These are phyloP conservation scores for Hypoxylon trugodes DNA, from an alignment of 495 filamentous ascomycete species.

Conservation along the genomic window DNA sequence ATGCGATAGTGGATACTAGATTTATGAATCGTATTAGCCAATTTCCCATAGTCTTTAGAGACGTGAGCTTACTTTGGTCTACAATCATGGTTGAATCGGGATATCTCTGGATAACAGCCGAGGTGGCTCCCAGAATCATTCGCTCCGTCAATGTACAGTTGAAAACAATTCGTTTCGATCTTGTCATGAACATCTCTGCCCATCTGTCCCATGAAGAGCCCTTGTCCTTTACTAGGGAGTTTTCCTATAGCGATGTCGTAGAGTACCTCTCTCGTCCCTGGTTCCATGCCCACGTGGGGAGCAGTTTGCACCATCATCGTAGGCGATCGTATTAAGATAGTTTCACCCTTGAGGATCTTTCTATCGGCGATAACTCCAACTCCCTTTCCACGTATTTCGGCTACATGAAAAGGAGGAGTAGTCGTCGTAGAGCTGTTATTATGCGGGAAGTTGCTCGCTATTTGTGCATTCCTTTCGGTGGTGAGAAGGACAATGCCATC, in stretches of 20 bases:
- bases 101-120: conserved; percentile 48
- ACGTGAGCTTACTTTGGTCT: conserved; percentile 51
- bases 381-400: conserved; percentile 49
- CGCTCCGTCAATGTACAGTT: conserved; percentile 46
- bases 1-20: conserved; percentile 52
- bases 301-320: conserved; percentile 44
- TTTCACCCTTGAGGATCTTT: conserved; percentile 49
- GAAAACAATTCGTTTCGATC: conserved; percentile 53
- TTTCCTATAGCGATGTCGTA: conserved; percentile 44
- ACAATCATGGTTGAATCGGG: conserved; percentile 55
- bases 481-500: conserved; percentile 49
- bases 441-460: conserved; percentile 36
- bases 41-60: neutral
- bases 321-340: conserved; percentile 46
- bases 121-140: conserved; percentile 44
- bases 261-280: conserved; percentile 26
- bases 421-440: conserved; percentile 13
- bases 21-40: neutral
- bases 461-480: conserved; percentile 36
- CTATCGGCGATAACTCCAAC: conserved; percentile 50
- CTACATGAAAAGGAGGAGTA: conserved; percentile 38
- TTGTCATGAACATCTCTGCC: conserved; percentile 45
- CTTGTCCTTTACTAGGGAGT: conserved; percentile 35
- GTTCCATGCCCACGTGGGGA: conserved; percentile 41
- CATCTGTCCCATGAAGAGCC: conserved; percentile 46